Evolutionary conservation across 1,284 basidiomycete genomes (phyloP), one percentile per base, ranked within the genome.

Genomic region (Ustilago esculenta): DNA sequence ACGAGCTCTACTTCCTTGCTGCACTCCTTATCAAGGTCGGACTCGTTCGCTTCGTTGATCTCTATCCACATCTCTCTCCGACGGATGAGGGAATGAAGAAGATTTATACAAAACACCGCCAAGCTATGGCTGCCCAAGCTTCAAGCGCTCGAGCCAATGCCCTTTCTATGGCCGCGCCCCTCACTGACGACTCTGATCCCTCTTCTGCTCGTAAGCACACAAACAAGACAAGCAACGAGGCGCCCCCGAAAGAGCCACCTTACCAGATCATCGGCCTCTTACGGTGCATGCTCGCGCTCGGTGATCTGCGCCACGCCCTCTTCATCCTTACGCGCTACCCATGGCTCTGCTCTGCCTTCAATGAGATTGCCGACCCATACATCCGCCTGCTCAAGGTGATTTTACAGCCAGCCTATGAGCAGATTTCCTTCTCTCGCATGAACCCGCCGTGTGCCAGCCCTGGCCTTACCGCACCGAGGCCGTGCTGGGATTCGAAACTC

Each of bases 11-110:
- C 75, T 85, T 93, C 41, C 87, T 90, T 29, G 88, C 94, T 0
- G 95, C 94, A 4, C 85, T 98, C 7, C 85, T 98, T 37, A 90
- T 98, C 70, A 89, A 92, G 37, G 89, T 94, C 81, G 90, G 90
- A 1, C 90, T 95, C 75, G 87, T 98, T 54, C 86, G 88, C 4
- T 84, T 95, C 8, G 88, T 91, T 72, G 93, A 96, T 77, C 83
- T 98, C 21, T 92, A 90, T 83, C 87, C 90, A 20, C 92, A 96
- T 83, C 90, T 93, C 70, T 53, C 85, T 70, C 58, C 66, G 10
- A 63, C 51, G 46, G 54, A 73, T 14, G 70, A 74, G 12, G 73
- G 67, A 17, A 74, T 81, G 70, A 54, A 50, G n/a, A 54, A 61
- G 37, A 85, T 89, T 24, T 86, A 86, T 54, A 85, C 87, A 58